Conservation (phyloP, 2,329 filamentous ascomycete genomes). For the Colletotrichum ledebouriae region DNA sequence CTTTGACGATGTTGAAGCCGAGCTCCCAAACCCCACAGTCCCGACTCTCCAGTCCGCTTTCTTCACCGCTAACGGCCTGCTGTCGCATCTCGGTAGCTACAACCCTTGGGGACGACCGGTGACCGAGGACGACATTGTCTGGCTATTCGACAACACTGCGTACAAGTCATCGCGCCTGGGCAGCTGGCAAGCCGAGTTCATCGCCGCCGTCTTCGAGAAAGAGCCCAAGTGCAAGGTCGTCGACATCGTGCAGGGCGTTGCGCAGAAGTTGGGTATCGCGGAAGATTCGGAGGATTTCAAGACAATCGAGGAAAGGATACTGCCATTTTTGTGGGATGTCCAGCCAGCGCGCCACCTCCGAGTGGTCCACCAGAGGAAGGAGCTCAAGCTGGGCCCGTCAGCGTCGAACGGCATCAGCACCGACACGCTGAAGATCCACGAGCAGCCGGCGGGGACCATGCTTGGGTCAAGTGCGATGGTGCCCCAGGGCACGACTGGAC, state of each 20-base stretch:
- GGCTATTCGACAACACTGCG: constrained; percentile 92
- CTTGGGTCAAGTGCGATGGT: constrained; percentile 64
- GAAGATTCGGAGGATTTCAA: constrained; percentile 69
- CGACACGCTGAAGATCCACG: constrained; percentile 69
- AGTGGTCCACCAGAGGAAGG: constrained; percentile 67
- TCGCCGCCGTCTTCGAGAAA: constrained; percentile 84
- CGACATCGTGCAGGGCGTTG: constrained; percentile 77
- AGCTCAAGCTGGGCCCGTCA: constrained; percentile 75
- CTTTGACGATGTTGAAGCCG: constrained; percentile 65
- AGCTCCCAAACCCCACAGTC: constrained; percentile 55
- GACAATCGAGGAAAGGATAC: constrained; percentile 76
- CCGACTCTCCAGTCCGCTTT: constrained; percentile 48
- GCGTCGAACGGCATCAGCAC: constrained; percentile 79
- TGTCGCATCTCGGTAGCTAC: constrained; percentile 64
- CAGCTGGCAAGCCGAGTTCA: constrained; percentile 84
- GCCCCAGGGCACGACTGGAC: constrained; percentile 65
- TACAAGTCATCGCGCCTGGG: constrained; percentile 67
- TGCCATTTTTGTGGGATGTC: constrained; percentile 84
- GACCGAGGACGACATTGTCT: constrained; percentile 78
- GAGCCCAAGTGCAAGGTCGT: constrained; percentile 76
- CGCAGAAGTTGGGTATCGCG: constrained; percentile 75
- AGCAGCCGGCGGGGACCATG: constrained; percentile 58
- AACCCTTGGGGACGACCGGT: constrained; percentile 74
- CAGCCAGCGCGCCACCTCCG: constrained; percentile 77
- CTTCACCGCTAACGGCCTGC: constrained; percentile 52